These are phyloP conservation scores for Fusarium napiforme DNA, from an alignment of 2,329 filamentous ascomycete genomes.

Conservation along the genomic window DNA sequence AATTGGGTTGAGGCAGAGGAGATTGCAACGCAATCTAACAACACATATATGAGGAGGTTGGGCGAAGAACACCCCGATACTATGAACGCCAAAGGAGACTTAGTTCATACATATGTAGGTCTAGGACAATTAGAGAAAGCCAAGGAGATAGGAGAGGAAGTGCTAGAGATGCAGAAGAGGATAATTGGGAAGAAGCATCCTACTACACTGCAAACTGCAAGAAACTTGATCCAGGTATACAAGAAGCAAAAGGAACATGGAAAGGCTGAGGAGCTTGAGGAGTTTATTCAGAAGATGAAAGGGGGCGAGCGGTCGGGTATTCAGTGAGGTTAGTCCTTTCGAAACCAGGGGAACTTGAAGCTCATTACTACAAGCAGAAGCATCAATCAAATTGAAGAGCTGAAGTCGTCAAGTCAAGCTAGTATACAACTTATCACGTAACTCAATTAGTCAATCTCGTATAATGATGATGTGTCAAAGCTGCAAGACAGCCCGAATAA, in stretches of 20 bases:
- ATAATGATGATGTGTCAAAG: too few relatives aligned
- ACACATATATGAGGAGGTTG: rapidly evolving
- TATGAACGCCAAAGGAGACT: rapidly evolving
- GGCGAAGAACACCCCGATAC: rapidly evolving
- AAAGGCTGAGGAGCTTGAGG: not conserved
- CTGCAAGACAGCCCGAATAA: not conserved
- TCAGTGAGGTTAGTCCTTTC: rapidly evolving
- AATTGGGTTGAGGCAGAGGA: rapidly evolving
- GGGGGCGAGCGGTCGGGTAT: rapidly evolving
- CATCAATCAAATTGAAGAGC: rapidly evolving
- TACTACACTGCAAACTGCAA: rapidly evolving
- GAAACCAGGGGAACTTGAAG: rapidly evolving
- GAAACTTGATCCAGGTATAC: rapidly evolving
- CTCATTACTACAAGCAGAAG: rapidly evolving
- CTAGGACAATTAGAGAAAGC: not conserved
- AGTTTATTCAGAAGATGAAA: not conserved
- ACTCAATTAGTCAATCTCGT: rapidly evolving
- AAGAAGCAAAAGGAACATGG: rapidly evolving
- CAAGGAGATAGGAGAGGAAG: not conserved
- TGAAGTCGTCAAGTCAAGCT: rapidly evolving
- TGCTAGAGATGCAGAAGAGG: not conserved
- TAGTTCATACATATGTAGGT: rapidly evolving
- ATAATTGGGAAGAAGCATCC: not conserved
- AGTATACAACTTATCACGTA: rapidly evolving
- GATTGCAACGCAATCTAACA: rapidly evolving